Base-by-base conservation (phyloP, 805 yeast species). In the Candida sphagnicola region DNA sequence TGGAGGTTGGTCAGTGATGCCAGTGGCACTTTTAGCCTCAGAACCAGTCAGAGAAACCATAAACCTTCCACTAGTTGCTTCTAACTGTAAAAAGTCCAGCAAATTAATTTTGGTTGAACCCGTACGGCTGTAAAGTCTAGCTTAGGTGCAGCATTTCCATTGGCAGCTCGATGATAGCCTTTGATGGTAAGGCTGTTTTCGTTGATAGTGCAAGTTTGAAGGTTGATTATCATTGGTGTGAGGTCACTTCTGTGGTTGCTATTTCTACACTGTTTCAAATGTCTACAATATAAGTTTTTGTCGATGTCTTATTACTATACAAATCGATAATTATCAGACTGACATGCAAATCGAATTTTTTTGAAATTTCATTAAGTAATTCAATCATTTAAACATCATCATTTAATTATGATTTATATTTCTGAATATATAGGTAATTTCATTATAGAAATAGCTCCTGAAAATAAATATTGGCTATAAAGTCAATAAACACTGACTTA, bases 271-370 rank as follows among this genome's bases (percentile, higher is more conserved):
- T n/a, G n/a, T n/a, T n/a, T n/a, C n/a, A n/a, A n/a, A n/a, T n/a
- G n/a, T n/a, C n/a, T n/a, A n/a, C n/a, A n/a, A n/a, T n/a, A n/a
- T n/a, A 6, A n/a, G 12, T 8, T n/a, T 28, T 14, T n/a, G 31
- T 14, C 8, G 17, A 30, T 30, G 8, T 30, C 18, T 30, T 30
- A 10, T 10, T 16, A 8, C 11, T 30, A 18, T 15, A 16, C 13
- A 16, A 24, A 35, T 25, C 26, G 19, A 18, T 18, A 28, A 31
- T 28, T 43, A 50, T 62, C 68, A 62, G 68, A 61, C 68, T 62
- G 68, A 62, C 68, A 59, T 62, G 68, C 68, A 62, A 62, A 62
- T 62, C 66, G 63, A 47, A 48, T 56, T 48, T 53, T 47, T 44
- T 50, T 49, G 53, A 47, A 45, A 51, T 55, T 46, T 54, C 63